Base-by-base conservation (phyloP, 2,329 filamentous ascomycete species). In the Nigrospora oryzae region DNA sequence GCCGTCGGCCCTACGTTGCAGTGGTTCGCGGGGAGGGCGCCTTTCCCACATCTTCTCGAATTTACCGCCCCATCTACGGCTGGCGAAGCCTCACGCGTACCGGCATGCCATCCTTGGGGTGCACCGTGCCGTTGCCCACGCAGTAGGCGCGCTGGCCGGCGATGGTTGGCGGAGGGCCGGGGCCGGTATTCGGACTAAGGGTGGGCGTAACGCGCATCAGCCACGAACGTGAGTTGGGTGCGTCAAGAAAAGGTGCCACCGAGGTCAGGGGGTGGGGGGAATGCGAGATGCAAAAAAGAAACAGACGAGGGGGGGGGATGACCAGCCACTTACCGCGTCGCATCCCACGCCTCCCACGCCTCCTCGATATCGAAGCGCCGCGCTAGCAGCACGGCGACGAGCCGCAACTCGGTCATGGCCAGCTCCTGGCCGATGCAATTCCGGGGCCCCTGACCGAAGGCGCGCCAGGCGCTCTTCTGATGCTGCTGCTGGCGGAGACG, bases 371-470 rank as follows among this genome's bases (percentile, higher is more conserved):
- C 75, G 36, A 78, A 75, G 13, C 65, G 63, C 30, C 74, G 55
- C 1, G 71, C 55, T 2, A 70, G 66, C 50, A 79, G 59, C 3
- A 73, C 68, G 13, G 77, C 52, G 4, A 73, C 68, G 40, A 74
- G 62, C 47, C 69, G 70, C 23, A 73, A 62, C 58, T 80, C 71
- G 34, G 74, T 63, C 57, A 75, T 66, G 3, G 72, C 77, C 38
- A 81, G 60, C 48, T 75, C 69, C 57, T 79, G 71, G 0, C 77
- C 78, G 32, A 81, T 70, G 48, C 77, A 82, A 37, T 71, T 73
- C 11, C 77, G 57, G 4, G 70, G 70, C 0, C 77, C 77, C 16
- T 70, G 63, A 38, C 70, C 69, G 53, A 81, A 82, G 0, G 74
- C 67, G 7, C 72, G 62, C 66, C 68, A 81, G 0, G 74, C 73